Evolutionary conservation across 805 yeast species (phyloP), one percentile per base, ranked within the genome.

Genomic region (Wickerhamiella qilinensis): DNA sequence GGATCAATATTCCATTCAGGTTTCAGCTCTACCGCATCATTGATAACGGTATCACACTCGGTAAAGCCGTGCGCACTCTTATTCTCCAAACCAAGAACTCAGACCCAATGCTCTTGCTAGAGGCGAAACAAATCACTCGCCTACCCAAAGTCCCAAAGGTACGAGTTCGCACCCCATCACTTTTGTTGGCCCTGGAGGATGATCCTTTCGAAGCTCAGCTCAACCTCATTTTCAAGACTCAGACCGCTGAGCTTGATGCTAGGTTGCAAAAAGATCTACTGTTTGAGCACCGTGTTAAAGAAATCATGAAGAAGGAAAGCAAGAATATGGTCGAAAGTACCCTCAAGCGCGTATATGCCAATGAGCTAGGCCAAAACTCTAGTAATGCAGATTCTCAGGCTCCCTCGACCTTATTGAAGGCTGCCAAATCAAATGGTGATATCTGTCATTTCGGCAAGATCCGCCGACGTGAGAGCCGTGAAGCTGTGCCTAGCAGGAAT

Each of bases 171-270:
- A 63, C 93, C 0, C 63, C 63, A 4, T 62, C 70, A 30, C 64
- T 82, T 44, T 63, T 77, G 3, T 59, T 85, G 29, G 66, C 77
- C 19, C 64, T 85, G 45, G 94, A 82, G 40, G 93, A 82, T 55
- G 96, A 88, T 56, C 88, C 93, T 6, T 85, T 86, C 54, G 97
- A 88, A 56, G 64, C 75, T 6, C 76, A 82, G 48, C 58, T 86
- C 35, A 68, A 72, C 18, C 62, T 71, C 50, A 71, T 77, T 20
- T 75, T 68, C 49, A 76, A 77, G 47, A 63, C 78, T 9, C 93
- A 93, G 1, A 34, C 42, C 35, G 43, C 47, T 30, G 41, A 39
- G 22, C 18, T 31, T 6, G 36, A 35, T 33, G 38, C 41, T 2
- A 32, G 41, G 3, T 22, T 39, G 20, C 41, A 39, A 17, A 39